phyloP scores from a whole-genome alignment of 2,329 filamentous ascomycete species.

The Dothideomycetes sp. region DNA sequence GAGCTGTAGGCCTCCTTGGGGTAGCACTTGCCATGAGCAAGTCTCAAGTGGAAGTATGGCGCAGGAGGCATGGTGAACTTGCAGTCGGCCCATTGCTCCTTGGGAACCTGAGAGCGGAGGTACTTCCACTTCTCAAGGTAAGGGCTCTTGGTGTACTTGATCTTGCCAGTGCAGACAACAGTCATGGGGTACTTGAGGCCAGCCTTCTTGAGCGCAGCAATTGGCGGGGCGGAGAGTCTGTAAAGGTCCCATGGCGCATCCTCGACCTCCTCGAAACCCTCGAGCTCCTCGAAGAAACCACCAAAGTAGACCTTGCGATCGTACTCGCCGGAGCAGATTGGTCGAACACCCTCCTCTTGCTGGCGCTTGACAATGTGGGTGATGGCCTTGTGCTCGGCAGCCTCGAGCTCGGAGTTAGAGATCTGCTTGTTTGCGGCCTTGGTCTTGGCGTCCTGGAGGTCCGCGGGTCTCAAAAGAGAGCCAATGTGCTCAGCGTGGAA shows the following conservation, averaged over 20 bases:
- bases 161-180: constrained; percentile 25
- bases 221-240: constrained; percentile 23
- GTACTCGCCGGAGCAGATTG: constrained; percentile 61
- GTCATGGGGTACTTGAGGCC: constrained; percentile 28
- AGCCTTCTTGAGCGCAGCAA: constrained; percentile 25
- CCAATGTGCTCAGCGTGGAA: constrained; percentile 67
- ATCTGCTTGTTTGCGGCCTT: constrained; percentile 45
- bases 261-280: constrained; percentile 24
- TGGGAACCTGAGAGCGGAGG: constrained; percentile 19
- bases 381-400: constrained; percentile 55
- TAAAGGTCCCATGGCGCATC: constrained; percentile 26
- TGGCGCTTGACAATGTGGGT: constrained; percentile 55
- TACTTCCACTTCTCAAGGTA: constrained; percentile 27
- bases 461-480: constrained; percentile 55
- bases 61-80: constrained; percentile 29
- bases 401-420: constrained; percentile 44
- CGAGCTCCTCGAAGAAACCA: constrained; percentile 28
- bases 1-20: constrained; percentile 20
- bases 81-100: constrained; percentile 22
- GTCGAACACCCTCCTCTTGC: constrained; percentile 49
- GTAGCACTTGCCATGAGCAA: constrained; percentile 26
- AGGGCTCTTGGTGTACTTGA: constrained; percentile 21
- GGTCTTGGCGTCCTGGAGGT: constrained; percentile 49
- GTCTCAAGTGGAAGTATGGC: constrained; percentile 25
- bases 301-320: constrained; percentile 28